phyloP scores from a whole-genome alignment of 306 rosid species.

The Vigna mungo region DNA sequence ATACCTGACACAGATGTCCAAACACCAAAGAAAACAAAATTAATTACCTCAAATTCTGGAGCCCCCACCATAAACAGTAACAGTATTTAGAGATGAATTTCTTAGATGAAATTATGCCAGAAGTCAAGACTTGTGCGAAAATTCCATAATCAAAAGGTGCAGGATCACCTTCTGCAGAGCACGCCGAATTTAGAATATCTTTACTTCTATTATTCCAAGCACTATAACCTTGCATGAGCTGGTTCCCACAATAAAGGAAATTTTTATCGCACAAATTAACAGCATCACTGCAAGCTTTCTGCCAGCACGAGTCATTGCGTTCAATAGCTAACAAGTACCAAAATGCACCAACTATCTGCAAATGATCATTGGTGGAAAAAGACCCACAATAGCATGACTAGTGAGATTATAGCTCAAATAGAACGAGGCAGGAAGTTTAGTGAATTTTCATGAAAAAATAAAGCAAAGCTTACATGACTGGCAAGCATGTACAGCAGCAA shows the following conservation, averaged over 20 bases:
- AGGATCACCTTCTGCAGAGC: constrained; percentile 50
- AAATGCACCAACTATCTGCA: constrained; percentile 94
- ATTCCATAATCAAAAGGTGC: constrained; percentile 83
- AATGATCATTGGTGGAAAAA: constrained; percentile 32
- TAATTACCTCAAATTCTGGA: constrained; percentile 87
- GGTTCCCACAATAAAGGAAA: constrained; percentile 79
- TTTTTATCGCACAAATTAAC: constrained; percentile 44
- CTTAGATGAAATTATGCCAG: constrained; percentile 68
- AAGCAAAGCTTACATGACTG: constrained; percentile 84
- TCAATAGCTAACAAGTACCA: constrained; percentile 96
- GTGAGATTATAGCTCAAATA: constrained; percentile 9
- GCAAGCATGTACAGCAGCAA: constrained; percentile 95
- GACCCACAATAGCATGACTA: constrained; percentile 21
- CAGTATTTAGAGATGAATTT: constrained; percentile 80
- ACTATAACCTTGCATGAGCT: constrained; percentile 40
- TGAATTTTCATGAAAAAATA: constrained; percentile 23
- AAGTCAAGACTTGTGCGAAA: constrained; percentile 67
- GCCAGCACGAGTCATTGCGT: constrained; percentile 97
- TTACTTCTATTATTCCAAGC: constrained; percentile 52
- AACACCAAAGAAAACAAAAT: constrained; percentile 8
- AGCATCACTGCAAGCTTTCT: constrained; percentile 56
- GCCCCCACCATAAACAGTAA: constrained; percentile 99
- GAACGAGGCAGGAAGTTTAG: constrained; percentile 36
- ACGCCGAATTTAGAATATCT: constrained; percentile 39
- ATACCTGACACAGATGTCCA: constrained; percentile 23